phyloP scores from a whole-genome alignment of 169 alveolate species.

The Nephromyces sp. region DNA sequence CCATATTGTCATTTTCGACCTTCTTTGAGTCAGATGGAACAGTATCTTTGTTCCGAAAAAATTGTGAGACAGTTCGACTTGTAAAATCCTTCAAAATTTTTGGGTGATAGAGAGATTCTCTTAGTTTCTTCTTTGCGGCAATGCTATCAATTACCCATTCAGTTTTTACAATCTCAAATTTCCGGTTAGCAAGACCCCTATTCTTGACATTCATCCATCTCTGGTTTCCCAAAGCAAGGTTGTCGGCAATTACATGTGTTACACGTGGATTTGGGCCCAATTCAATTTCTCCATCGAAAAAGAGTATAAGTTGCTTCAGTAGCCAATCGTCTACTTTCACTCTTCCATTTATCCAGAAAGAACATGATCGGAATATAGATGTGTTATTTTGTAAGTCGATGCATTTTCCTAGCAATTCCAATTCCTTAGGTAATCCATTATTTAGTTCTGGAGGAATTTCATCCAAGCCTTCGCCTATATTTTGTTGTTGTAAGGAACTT shows the following conservation, averaged over 20 bases:
- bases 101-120: no score
- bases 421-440: background rate
- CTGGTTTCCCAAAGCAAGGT: conserved; percentile 27
- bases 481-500: no score
- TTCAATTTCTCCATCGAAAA: background rate
- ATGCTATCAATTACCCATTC: no score
- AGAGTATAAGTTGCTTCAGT: background rate
- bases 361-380: background rate
- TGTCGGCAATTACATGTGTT: conserved; percentile 25
- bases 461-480: background rate
- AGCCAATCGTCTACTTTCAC: background rate
- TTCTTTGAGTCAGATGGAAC: no score
- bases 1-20: no score
- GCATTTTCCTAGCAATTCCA: background rate
- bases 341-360: background rate
- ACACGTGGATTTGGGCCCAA: background rate
- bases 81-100: no score
- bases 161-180: no score
- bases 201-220: no score
- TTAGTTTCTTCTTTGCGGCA: no score
- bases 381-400: background rate
- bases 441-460: background rate
- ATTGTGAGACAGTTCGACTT: no score
- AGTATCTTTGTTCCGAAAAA: no score
- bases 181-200: no score